Percentiles rank a stretch among this genome's conserved stretches.
phyloP scores from a whole-genome alignment of 1,139 yeast genomes.

The Scheffersomyces parashehatae region DNA sequence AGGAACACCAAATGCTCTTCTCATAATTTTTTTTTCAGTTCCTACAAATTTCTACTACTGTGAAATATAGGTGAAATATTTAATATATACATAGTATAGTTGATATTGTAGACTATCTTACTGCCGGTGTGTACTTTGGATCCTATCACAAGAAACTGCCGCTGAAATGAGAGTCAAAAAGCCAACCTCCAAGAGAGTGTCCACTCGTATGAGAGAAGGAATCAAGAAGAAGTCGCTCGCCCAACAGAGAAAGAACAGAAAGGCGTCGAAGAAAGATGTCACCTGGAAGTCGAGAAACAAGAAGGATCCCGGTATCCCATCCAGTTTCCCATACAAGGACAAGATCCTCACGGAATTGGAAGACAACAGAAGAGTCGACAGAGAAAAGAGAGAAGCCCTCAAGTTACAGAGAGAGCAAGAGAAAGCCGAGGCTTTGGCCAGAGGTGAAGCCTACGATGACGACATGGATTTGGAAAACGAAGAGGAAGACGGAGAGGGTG shows the following conservation, averaged over 20 bases:
- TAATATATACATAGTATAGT: no score
- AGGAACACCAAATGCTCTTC: no score
- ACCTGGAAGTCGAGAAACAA: slow-evolving; percentile 87
- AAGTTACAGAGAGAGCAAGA: slow-evolving; percentile 48
- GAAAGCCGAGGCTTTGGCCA: slow-evolving; percentile 46
- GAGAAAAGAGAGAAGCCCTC: slow-evolving; percentile 58
- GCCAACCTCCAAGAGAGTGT: slow-evolving; percentile 80
- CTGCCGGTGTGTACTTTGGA: no score
- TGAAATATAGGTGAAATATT: no score
- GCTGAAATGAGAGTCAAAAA: slow-evolving; percentile 50
- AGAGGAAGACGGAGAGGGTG: slow-evolving; percentile 50
- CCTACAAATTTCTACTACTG: no score
- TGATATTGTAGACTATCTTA: no score
- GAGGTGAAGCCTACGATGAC: slow-evolving; percentile 42
- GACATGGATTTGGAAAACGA: slow-evolving; percentile 46
- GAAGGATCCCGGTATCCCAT: slow-evolving; percentile 93
- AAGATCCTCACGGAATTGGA: slow-evolving; percentile 80
- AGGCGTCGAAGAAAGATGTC: slow-evolving; percentile 79
- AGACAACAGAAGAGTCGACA: slow-evolving; percentile 60
- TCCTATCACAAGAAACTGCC: no score
- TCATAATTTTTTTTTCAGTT: no score
- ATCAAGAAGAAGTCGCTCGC: slow-evolving; percentile 95
- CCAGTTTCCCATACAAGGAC: slow-evolving; percentile 92
- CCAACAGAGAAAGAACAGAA: slow-evolving; percentile 81
- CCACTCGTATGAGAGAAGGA: slow-evolving; percentile 94